phyloP scores from a whole-genome alignment of 2,329 filamentous ascomycete genomes.

The Trichophyton rubrum region DNA sequence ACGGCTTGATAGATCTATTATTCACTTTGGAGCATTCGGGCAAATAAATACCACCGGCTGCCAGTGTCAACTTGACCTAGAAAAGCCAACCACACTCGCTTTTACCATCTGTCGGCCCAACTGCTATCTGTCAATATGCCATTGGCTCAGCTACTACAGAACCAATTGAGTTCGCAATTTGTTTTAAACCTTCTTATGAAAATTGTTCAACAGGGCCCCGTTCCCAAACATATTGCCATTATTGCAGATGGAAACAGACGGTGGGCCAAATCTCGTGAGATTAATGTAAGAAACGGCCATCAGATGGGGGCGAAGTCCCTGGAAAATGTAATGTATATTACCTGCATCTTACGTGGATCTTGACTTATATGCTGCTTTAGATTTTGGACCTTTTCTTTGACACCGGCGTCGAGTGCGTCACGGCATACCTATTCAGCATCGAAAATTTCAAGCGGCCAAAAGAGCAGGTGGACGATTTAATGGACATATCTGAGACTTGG shows the following conservation, averaged over 20 bases:
- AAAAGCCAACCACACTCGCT: background rate
- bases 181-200: background rate
- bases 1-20: too few relatives aligned
- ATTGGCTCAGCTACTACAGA: background rate
- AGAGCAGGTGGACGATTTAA: constrained; percentile 9
- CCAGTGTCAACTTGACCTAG: too few relatives aligned
- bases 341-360: background rate
- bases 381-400: background rate
- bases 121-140: background rate
- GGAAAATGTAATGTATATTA: background rate
- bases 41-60: too few relatives aligned
- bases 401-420: constrained; percentile 6
- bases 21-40: too few relatives aligned
- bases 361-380: background rate
- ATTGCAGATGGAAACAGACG: background rate
- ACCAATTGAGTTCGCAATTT: background rate
- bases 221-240: background rate
- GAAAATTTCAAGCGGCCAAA: constrained; percentile 12
- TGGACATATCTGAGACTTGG: background rate
- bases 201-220: constrained; percentile 5
- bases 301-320: background rate
- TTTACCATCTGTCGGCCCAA: background rate
- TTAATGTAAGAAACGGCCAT: background rate
- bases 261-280: background rate
- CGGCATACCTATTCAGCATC: constrained; percentile 12